Evolutionary conservation across 192 early-diverging fungal species (phyloP).

Genomic region (Linnemannia hyalina): DNA sequence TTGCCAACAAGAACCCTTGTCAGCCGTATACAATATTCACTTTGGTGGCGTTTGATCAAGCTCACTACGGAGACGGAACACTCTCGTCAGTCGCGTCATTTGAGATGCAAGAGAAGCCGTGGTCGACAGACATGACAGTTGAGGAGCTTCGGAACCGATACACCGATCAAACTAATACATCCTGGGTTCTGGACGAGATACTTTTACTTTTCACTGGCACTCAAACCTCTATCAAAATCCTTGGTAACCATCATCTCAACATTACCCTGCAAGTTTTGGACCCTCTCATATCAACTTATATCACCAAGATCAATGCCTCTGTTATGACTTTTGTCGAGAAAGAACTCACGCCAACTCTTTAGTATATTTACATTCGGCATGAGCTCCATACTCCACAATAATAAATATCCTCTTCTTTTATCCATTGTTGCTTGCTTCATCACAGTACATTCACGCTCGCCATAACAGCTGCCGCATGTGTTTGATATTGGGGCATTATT

Average conservation of each 20-base stretch:
- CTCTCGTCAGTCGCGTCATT: conserved; percentile 22
- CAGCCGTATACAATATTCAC: conserved; percentile 46
- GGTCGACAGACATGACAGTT: conserved; percentile 17
- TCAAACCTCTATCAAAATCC: conserved; percentile 15
- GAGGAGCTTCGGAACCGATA: conserved; percentile 13
- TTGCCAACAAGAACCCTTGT: conserved; percentile 28
- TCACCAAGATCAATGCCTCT: conserved; percentile 26
- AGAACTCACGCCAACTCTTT: conserved; percentile 3
- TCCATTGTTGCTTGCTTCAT: too few relatives aligned
- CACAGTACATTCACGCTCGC: too few relatives aligned
- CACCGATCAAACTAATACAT: conserved; percentile 10
- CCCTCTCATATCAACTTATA: conserved; percentile 21
- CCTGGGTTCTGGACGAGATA: conserved; percentile 11
- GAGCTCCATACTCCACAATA: background rate
- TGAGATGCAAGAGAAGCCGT: conserved; percentile 22
- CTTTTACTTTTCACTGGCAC: conserved; percentile 10
- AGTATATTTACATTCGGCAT: conserved; percentile 9
- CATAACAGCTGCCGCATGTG: too few relatives aligned
- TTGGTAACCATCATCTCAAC: conserved; percentile 24
- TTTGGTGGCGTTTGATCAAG: conserved; percentile 30
- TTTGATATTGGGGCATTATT: too few relatives aligned
- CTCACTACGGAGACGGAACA: conserved; percentile 25
- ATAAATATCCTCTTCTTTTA: too few relatives aligned
- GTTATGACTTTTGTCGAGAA: conserved; percentile 24
- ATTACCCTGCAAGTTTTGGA: conserved; percentile 18